Base-by-base conservation (phyloP, 2,329 filamentous ascomycete species). In the Leptodontidium sp. region DNA sequence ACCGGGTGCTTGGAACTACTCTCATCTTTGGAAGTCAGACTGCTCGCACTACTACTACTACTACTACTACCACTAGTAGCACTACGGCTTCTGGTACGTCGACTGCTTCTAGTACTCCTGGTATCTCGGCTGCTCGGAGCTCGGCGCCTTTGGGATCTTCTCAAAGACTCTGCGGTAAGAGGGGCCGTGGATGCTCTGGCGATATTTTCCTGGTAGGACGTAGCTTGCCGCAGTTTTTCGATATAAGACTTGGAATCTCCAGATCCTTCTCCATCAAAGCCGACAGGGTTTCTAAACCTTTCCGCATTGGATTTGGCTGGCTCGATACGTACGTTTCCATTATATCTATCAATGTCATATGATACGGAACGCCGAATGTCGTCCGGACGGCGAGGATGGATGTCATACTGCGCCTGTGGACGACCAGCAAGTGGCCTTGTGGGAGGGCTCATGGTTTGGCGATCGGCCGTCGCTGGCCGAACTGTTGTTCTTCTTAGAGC, bases 1-100 rank as follows among this genome's bases (percentile, higher is more conserved):
- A 86, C 86, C 64, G 87, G 89, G 71, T 86, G 85, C 71, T 84
- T 84, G 77, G 85, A 89, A 66, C 90, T 88, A 78, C 87, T 90
- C 68, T 90, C 88, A 73, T 90, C 88, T 53, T 83, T 87, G 8
- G 50, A 53, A 9, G 26, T 32, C 26, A 35, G 9, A 53, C 26
- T 53, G 75, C 88, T 90, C 24, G 84, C 70, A 84, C 88, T 81
- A 85, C 29, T 32, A 32, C 29, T 81, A 85, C 29, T 32, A 32
- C 29, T 6, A 53, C 26, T 32, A 75, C 88, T 90, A 21, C 84
- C 70, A 84, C 88, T 81, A 85, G 89, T 71, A 84, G 84, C 61
- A 84, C 89, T 43, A 85, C 88, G 80, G 84, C 87, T 7, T 81
- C 82, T 35, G 4, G 50, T 35, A 14, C 11, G 2, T 9, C 24